Percentiles rank a stretch among this genome's conserved stretches.
Conservation (phyloP, 768 basidiomycete genomes). For the Tulasnella sp. region DNA sequence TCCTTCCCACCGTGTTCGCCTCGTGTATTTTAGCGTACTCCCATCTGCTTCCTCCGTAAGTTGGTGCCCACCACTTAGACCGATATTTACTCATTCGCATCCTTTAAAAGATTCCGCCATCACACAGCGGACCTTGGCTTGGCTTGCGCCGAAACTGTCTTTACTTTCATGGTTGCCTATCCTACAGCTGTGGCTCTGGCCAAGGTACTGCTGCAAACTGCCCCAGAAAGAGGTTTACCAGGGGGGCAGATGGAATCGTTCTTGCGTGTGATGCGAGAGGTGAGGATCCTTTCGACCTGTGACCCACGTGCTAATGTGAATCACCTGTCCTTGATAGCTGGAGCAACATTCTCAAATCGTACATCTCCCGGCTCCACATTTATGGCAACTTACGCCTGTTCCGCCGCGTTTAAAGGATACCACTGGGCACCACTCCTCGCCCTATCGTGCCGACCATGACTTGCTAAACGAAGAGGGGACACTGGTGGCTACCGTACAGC, state of each 20-base stretch:
- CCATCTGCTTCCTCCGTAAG: constrained; percentile 3
- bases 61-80: background rate
- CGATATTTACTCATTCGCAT: background rate
- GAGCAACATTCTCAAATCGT: constrained; percentile 74
- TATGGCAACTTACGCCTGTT: constrained; percentile 69
- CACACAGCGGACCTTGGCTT: constrained; percentile 72
- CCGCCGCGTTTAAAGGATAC: constrained; percentile 19
- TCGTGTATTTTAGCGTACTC: background rate
- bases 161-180: constrained; percentile 77
- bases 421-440: background rate
- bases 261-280: constrained; percentile 69
- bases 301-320: background rate
- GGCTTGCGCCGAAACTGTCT: constrained; percentile 58
- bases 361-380: constrained; percentile 72
- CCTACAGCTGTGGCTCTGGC: constrained; percentile 74
- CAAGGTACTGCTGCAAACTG: constrained; percentile 77
- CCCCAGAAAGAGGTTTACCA: constrained; percentile 49
- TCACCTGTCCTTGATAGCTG: constrained; percentile 35
- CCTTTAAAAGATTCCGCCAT: constrained; percentile 37
- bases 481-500: constrained; percentile 64
- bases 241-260: constrained; percentile 71
- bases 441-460: constrained; percentile 13
- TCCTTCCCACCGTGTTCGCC: constrained; percentile 5
- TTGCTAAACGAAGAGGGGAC: constrained; percentile 13
- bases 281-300: constrained; percentile 26